Evolutionary conservation across 108 stramenopile genomes (phyloP), one percentile per base, ranked within the genome.

Genomic region (Cyclotella sp.): DNA sequence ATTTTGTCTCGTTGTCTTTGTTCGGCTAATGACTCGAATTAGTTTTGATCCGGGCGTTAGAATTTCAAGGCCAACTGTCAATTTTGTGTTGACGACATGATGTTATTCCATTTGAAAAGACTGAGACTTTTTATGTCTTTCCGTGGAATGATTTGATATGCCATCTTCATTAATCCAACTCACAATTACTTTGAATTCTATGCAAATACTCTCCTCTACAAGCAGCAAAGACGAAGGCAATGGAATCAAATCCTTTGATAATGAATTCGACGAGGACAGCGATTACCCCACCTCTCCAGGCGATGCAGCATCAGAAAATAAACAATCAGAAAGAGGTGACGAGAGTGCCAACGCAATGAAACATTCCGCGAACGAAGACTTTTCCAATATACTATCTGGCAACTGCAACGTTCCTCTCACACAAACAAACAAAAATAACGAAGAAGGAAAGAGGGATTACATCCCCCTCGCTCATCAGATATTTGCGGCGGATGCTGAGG

Each of bases 401-500:
- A 68, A 63, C 47, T 43, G 34, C 15, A 27, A 60, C 19, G 18
- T 24, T 45, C 21, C 44, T 26, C 28, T 53, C 8, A 4, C 22
- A 16, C 29, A 18, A 51, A 45, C 39, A 29, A 19, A 39, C 65
- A 59, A 18, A 47, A 26, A 15, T 22, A 59, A 44, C 58, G 65
- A 60, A 53, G 73, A 77, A 65, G 72, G 45, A 63, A 70, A 70
- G 51, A 72, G 19, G n/a, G 41, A 74, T 13, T 46, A 71, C 19
- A 68, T 69, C 12, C 92, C 92, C 3, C 79, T 93, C 0, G 92
- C 94, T 9, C 91, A 89, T 80, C 82, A 87, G 6, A 92, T 95
- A 18, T 95, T 95, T 86, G 87, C 92, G 24, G 70, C 88, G 43
- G 94, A 93, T 68, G 92, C 92, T 28, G 94, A 95, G 63, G 94